Base-by-base conservation (phyloP, 768 basidiomycete species). In the Podaxis sp. region DNA sequence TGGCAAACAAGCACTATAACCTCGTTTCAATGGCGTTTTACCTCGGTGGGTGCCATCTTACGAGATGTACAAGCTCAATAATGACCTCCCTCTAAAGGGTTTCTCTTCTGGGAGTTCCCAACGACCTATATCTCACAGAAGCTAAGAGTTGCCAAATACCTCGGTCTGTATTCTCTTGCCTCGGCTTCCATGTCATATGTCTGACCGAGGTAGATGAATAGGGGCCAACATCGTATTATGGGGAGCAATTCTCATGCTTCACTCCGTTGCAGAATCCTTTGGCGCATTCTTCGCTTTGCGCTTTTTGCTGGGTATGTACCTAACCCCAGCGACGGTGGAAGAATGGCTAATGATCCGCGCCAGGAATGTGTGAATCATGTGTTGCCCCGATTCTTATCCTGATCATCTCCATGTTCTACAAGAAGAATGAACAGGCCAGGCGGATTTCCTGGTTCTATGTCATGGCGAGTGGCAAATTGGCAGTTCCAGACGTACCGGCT, bases 331-430 rank as follows among this genome's bases (percentile, higher is more conserved):
- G 36, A 12, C 24, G 12, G 22, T 38, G 20, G 20, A 38, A n/a
- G 37, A 6, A n/a, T 26, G 4, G 15, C 33, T 56, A 12, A 50
- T 11, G 3, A n/a, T 13, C 20, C 28, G 8, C 37, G 33, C 8
- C 33, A 87, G 87, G 87, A 41, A 87, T 88, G 87, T 84, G 83
- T 68, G 87, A 89, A 70, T 80, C 80, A 65, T 87, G 86, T 67
- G 87, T 88, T 13, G 80, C 85, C 4, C 87, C 87, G 0, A 84
- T 80, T 66, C 74, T 88, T 37, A 84, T 89, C 71, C 73, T 87
- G 56, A 80, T 88, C 41, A 80, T 87, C 46, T 82, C 84, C 10
- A 86, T 87, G 82, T 88, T 87, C 68, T 88, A 87, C 74, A 85
- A 84, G 76, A 88, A 87, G 72, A 76, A 85, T 56, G 87, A 88